Conservation (phyloP, 2,329 filamentous ascomycete genomes). For the Byssothecium circinans region DNA sequence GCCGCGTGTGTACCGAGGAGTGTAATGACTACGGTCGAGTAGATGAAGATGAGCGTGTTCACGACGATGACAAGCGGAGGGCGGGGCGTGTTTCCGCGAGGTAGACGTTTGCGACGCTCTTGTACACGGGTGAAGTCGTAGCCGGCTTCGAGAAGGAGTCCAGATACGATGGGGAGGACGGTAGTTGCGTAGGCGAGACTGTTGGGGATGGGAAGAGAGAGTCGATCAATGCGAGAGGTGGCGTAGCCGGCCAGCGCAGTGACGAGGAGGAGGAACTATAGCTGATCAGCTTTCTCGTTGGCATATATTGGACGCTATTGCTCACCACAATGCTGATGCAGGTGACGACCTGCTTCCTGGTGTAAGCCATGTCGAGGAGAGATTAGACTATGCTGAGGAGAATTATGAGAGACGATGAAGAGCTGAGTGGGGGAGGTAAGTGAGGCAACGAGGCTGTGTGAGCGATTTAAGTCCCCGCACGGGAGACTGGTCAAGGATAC, state of each 20-base stretch:
- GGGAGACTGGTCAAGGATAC: not conserved
- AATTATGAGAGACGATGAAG: not conserved
- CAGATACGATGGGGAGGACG: constrained; percentile 47
- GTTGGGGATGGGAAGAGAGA: constrained; percentile 48
- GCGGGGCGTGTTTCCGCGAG: constrained; percentile 38
- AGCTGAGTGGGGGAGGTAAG: not conserved
- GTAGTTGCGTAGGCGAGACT: constrained; percentile 46
- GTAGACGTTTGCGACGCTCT: constrained; percentile 28
- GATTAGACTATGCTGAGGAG: not conserved
- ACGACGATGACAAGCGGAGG: constrained; percentile 43
- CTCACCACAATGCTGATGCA: constrained; percentile 43
- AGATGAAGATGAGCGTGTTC: constrained; percentile 45
- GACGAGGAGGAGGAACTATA: constrained; percentile 46
- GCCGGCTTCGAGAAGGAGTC: constrained; percentile 46
- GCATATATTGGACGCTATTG: not conserved
- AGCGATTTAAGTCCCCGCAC: not conserved
- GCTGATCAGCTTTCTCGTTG: constrained; percentile 4
- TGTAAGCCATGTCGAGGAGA: constrained; percentile 34
- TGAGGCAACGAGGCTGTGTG: not conserved
- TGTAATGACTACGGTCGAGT: constrained; percentile 49
- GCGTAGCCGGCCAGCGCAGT: constrained; percentile 45
- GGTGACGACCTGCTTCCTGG: constrained; percentile 43
- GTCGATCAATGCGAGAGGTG: constrained; percentile 30
- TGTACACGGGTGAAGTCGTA: constrained; percentile 39
- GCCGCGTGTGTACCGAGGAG: constrained; percentile 48